Percentiles rank a stretch among this genome's conserved stretches.
Evolutionary conservation across 768 basidiomycete species (phyloP).

Genomic region (Suillus luteus): DNA sequence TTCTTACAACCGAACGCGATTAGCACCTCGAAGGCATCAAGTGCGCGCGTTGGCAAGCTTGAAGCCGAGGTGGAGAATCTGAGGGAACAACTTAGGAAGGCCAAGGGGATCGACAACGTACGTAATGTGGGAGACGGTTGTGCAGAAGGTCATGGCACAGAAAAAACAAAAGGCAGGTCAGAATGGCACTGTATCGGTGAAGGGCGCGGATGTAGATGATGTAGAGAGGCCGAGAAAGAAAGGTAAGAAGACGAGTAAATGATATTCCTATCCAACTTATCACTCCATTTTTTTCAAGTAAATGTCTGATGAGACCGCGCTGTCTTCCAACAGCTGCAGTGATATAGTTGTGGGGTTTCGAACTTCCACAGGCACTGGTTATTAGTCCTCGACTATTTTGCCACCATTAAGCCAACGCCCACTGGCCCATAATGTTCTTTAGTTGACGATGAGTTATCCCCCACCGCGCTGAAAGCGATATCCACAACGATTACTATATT

Average conservation of each 20-base stretch:
- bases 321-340: too few species aligned
- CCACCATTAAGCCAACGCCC: too few species aligned
- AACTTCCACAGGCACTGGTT: too few species aligned
- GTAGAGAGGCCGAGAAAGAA: conserved; percentile 6
- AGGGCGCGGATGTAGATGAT: neutral
- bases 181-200: neutral
- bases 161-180: conserved; percentile 26
- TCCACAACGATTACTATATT: too few species aligned
- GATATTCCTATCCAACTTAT: neutral
- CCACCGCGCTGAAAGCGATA: too few species aligned
- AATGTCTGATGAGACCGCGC: neutral
- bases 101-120: conserved; percentile 91
- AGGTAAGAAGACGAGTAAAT: conserved; percentile 1
- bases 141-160: conserved; percentile 59
- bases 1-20: conserved; percentile 53
- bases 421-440: too few species aligned
- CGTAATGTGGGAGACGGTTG: conserved; percentile 87
- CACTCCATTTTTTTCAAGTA: neutral
- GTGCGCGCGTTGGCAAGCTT: conserved; percentile 62
- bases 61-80: conserved; percentile 71
- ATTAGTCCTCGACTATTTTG: too few species aligned
- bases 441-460: too few species aligned
- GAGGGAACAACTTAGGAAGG: conserved; percentile 72
- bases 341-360: too few species aligned
- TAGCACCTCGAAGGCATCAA: conserved; percentile 25